These are phyloP conservation scores for Sistotremastrum niveocremeum DNA, from an alignment of 768 basidiomycete species.

Conservation along the genomic window DNA sequence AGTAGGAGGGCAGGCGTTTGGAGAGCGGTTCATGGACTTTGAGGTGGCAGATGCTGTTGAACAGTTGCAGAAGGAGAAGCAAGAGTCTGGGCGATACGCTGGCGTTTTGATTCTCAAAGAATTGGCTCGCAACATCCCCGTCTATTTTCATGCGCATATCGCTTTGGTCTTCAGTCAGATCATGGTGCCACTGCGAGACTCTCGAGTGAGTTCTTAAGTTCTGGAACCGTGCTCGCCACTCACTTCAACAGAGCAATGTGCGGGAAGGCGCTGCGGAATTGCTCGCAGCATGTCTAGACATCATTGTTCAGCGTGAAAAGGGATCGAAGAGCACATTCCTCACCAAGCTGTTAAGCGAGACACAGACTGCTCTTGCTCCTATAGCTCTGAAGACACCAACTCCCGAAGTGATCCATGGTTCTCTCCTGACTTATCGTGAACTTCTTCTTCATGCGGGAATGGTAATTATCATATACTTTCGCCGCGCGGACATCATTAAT, in stretches of 20 bases:
- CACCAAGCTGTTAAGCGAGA: constrained; percentile 76
- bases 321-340: constrained; percentile 54
- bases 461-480: constrained; percentile 34
- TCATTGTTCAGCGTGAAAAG: constrained; percentile 63
- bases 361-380: constrained; percentile 28
- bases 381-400: constrained; percentile 64
- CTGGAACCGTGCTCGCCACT: background rate
- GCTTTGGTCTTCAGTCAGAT: constrained; percentile 85
- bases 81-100: constrained; percentile 79
- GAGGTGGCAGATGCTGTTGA: constrained; percentile 80
- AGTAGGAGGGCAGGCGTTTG: constrained; percentile 71
- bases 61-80: constrained; percentile 53
- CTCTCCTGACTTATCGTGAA: constrained; percentile 81
- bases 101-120: constrained; percentile 92
- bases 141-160: constrained; percentile 81
- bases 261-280: constrained; percentile 89
- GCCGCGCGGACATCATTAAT: background rate
- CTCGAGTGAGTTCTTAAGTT: constrained; percentile 36
- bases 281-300: constrained; percentile 84
- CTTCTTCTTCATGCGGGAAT: constrained; percentile 87
- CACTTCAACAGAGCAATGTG: constrained; percentile 39
- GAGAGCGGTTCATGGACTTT: constrained; percentile 79
- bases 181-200: constrained; percentile 77
- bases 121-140: constrained; percentile 77
- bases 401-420: constrained; percentile 87